These are phyloP conservation scores for Zymoseptoria brevis DNA, from an alignment of 2,329 filamentous ascomycete species.

Conservation along the genomic window DNA sequence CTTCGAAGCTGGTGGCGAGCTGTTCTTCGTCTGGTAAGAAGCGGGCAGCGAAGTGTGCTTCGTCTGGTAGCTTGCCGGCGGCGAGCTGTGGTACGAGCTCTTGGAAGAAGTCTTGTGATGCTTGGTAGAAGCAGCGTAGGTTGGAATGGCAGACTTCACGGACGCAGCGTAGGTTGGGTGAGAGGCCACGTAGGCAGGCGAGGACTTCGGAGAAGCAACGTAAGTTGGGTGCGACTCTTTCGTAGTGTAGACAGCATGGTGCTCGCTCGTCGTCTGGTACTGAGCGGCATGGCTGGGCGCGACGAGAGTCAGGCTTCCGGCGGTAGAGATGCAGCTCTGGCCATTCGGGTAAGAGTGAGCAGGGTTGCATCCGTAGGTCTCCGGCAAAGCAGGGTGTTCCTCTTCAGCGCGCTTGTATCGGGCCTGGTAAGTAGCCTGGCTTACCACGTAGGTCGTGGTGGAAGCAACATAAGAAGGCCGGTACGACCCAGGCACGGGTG, in stretches of 20 bases:
- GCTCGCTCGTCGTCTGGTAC: neutral
- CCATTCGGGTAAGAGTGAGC: constrained; percentile 18
- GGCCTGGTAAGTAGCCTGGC: neutral
- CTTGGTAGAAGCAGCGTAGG: neutral
- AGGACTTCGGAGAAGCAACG: neutral
- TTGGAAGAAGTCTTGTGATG: neutral
- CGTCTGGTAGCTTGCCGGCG: neutral
- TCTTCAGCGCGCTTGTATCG: neutral
- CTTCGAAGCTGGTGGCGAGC: neutral
- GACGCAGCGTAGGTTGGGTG: neutral
- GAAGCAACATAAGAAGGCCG: neutral
- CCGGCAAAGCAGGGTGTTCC: neutral
- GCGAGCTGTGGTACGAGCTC: neutral
- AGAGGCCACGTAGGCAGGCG: neutral
- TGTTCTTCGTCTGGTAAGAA: neutral
- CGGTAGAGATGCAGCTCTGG: constrained; percentile 13
- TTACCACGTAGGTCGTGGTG: neutral
- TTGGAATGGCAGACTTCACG: neutral
- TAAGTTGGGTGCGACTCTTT: neutral
- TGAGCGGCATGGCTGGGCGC: neutral
- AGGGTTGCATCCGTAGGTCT: constrained; percentile 18
- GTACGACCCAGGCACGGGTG: neutral
- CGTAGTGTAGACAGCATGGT: neutral
- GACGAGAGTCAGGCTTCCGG: constrained; percentile 15
- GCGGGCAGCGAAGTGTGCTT: neutral